Evolutionary conservation across 352 stramenopile species (phyloP), one percentile per base, ranked within the genome.

Genomic region (Aphanomyces stellatus): DNA sequence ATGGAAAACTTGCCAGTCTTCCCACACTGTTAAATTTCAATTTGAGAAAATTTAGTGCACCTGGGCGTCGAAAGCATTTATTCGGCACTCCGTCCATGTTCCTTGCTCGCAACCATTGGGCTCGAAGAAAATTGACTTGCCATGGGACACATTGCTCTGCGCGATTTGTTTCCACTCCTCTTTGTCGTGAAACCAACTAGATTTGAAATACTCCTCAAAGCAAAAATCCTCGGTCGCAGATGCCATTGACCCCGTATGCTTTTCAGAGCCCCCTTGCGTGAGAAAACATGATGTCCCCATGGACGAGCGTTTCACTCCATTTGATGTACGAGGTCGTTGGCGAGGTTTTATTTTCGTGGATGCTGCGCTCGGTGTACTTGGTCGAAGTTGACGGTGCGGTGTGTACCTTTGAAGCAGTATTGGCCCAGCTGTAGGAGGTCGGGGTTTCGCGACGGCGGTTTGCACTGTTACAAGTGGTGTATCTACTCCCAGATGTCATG

Each of bases 51-150:
- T 1, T 57, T 27, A 10, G 30, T 15, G 13, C 24, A 67, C 60
- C 60, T 67, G n/a, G 31, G 41, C n/a, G n/a, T 37, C 43, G 37
- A 57, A 67, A 4, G 3, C 42, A 1, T 43, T 30, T 8, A 67
- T 41, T n/a, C 33, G 17, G 4, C 60, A 67, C n/a, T 67, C 60
- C 17, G 7, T 28, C 60, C 60, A 67, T 4, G n/a, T 4, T 17
- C 40, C 27, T 27, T 10, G 4, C 6, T 22, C 7, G 6, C 34
- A 31, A 24, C 15, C 40, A 34, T 22, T 17, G 2, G 13, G 2
- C 22, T 65, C 59, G 17, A 57, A 35, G 46, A 49, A 67, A 4
- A 67, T 3, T 15, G 60, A 67, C 34, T 67, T 67, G 30, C 60
- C 41, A 43, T 27, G 25, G 41, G 59, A 33, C 1, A 7, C 13